A percentile compares a stretch with the other conserved stretches of the same genome.
Evolutionary conservation across 2,329 filamentous ascomycete genomes (phyloP).

Genomic region (Venturia carpophila): DNA sequence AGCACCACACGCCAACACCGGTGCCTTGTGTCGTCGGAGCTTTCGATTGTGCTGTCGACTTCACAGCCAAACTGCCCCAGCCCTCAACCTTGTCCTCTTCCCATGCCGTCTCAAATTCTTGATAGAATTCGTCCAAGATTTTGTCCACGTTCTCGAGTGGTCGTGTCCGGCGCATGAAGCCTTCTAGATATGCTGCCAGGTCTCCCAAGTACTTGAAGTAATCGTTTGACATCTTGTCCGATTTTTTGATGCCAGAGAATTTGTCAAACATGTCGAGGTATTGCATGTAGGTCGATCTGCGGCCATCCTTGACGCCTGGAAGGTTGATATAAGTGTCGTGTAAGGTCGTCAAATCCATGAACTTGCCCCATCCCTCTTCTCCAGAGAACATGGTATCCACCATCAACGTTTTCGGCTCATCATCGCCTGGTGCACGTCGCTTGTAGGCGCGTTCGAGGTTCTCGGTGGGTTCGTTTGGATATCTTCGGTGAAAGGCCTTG

Average conservation of each 20-base stretch:
- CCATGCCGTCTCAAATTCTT: slow-evolving; percentile 81
- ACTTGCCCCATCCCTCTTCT: slow-evolving; percentile 88
- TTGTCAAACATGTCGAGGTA: slow-evolving; percentile 88
- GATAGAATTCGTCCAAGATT: slow-evolving; percentile 66
- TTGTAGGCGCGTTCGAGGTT: slow-evolving; percentile 92
- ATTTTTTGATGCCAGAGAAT: slow-evolving; percentile 71
- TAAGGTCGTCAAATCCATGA: slow-evolving; percentile 74
- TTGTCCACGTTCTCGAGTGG: slow-evolving; percentile 81
- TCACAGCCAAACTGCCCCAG: slow-evolving; percentile 50
- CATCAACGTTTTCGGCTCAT: slow-evolving; percentile 51
- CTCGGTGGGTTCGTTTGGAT: slow-evolving; percentile 90
- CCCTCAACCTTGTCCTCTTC: slow-evolving; percentile 68
- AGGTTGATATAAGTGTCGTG: slow-evolving; percentile 91
- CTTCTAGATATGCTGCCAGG: slow-evolving; percentile 75
- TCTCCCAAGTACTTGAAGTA: slow-evolving; percentile 86
- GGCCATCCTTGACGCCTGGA: slow-evolving; percentile 60
- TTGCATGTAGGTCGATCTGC: slow-evolving; percentile 76
- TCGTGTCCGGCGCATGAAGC: slow-evolving; percentile 74
- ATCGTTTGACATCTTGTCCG: slow-evolving; percentile 81
- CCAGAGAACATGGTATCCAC: slow-evolving; percentile 92
- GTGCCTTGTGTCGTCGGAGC: slow-evolving; percentile 44
- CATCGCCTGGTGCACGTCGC: slow-evolving; percentile 56
- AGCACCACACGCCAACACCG: slow-evolving; percentile 74
- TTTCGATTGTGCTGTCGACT: slow-evolving; percentile 32
- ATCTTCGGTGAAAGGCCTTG: slow-evolving; percentile 80